A percentile compares a stretch with the other conserved stretches of the same genome.
Conservation (phyloP, 768 basidiomycete genomes). For the Hypholoma sublateritium region DNA sequence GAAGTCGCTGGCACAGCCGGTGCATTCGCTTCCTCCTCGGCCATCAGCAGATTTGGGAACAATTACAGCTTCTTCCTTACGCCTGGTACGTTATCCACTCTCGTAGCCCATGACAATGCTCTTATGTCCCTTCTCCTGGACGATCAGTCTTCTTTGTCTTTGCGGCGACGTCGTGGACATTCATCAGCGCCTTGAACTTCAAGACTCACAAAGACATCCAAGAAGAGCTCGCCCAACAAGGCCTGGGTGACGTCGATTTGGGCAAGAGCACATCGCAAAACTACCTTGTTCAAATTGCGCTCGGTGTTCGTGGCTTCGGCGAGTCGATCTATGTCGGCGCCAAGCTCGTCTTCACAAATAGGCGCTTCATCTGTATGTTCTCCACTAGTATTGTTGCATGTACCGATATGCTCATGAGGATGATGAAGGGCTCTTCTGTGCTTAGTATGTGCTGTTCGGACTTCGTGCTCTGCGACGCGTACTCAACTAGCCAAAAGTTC, state of each 20-base stretch:
- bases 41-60: constrained; percentile 30
- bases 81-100: constrained; percentile 3
- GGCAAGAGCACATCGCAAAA: constrained; percentile 11
- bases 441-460: constrained; percentile 19
- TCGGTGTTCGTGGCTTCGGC: constrained; percentile 21
- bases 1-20: constrained; percentile 30
- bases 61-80: constrained; percentile 34
- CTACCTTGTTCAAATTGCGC: constrained; percentile 23
- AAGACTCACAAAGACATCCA: constrained; percentile 13
- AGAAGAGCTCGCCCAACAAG: constrained; percentile 20
- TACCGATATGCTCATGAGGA: neutral
- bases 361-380: constrained; percentile 26
- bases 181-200: constrained; percentile 26
- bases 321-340: constrained; percentile 29
- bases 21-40: constrained; percentile 29
- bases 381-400: neutral
- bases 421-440: constrained; percentile 24
- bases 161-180: constrained; percentile 26
- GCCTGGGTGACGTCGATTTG: constrained; percentile 20
- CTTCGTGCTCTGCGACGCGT: neutral
- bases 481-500: constrained; percentile 13
- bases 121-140: neutral
- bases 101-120: neutral
- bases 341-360: constrained; percentile 24
- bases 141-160: constrained; percentile 26